Percentiles rank a stretch among this genome's conserved stretches.
These are phyloP conservation scores for Arctium minus DNA, from an alignment of 129 eudicot genomes.

Conservation along the genomic window DNA sequence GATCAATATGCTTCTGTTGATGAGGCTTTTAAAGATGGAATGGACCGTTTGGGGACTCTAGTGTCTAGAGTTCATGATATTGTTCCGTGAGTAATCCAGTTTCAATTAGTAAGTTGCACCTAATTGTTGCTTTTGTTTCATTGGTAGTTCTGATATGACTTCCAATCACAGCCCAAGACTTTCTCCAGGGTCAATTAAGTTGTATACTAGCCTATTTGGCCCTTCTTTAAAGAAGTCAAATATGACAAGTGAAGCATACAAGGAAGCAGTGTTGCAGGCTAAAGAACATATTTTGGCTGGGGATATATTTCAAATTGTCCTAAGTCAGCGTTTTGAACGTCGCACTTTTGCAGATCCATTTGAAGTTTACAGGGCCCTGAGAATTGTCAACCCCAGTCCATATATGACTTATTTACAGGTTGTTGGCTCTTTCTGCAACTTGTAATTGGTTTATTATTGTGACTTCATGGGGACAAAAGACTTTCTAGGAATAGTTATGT, in stretches of 20 bases:
- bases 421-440: conserved; percentile 7
- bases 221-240: conserved; percentile 69
- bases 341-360: conserved; percentile 98
- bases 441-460: conserved; percentile 4
- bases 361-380: conserved; percentile 92
- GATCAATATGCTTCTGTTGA: conserved; percentile 67
- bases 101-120: not conserved
- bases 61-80: conserved; percentile 86
- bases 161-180: conserved; percentile 72
- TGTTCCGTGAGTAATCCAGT: conserved; percentile 64
- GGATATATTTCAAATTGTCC: conserved; percentile 96
- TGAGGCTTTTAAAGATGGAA: conserved; percentile 79
- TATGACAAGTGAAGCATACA: conserved; percentile 81
- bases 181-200: conserved; percentile 77
- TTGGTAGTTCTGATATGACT: conserved; percentile 21
- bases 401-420: conserved; percentile 98
- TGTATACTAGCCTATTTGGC: conserved; percentile 78
- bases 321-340: conserved; percentile 95
- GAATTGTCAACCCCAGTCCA: conserved; percentile 99
- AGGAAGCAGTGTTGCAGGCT: conserved; percentile 79
- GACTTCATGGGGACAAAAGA: not conserved
- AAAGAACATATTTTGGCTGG: conserved; percentile 99
- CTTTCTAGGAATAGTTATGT: not conserved
- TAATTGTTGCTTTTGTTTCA: conserved; percentile 1
- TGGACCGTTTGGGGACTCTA: conserved; percentile 57